Evolutionary conservation across 495 filamentous ascomycete genomes (phyloP), one percentile per base, ranked within the genome.

Genomic region (Neurospora sublineolata): DNA sequence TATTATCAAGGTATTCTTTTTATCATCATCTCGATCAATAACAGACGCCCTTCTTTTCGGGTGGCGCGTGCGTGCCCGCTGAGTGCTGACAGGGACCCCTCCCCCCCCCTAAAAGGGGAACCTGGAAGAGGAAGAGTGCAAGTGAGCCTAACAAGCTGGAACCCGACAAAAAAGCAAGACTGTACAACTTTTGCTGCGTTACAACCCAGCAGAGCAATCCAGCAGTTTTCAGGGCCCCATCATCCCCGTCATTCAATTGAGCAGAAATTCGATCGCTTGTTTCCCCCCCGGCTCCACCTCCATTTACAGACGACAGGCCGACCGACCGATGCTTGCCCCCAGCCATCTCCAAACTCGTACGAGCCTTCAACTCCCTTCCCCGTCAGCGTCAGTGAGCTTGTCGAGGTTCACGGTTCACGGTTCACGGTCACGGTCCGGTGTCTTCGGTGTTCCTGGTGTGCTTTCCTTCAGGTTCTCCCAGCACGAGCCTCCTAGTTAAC

Each of bases 291-390:
- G 72, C 71, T 75, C 78, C 76, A 76, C 77, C 73, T 69, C 72
- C 70, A 76, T 60, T 58, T 60, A 60, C 52, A 60, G 52, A 60
- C 52, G 52, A 30, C 52, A 60, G 52, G 52, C 52, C 52, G 52
- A 30, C 52, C 52, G 44, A 69, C 78, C 73, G 76, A 81, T 81
- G 80, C 77, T 76, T 73, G 52, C 52, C 74, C 75, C 80, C 79
- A 81, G 78, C 80, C 79, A 80, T 81, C 78, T 74, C 72, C 69
- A 72, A 71, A 70, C 73, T 73, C 77, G 78, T 36, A 76, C 74
- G 52, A 64, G 52, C 52, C 77, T 37, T 73, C 78, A 75, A 79
- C 75, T 76, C 73, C 76, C 74, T 78, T 73, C 67, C 69, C 70
- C 72, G 67, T 69, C 72, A 67, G 68, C 72, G 38, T 64, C 52